Conservation (phyloP, 768 basidiomycete species). For the Leccinum pellstonianum region DNA sequence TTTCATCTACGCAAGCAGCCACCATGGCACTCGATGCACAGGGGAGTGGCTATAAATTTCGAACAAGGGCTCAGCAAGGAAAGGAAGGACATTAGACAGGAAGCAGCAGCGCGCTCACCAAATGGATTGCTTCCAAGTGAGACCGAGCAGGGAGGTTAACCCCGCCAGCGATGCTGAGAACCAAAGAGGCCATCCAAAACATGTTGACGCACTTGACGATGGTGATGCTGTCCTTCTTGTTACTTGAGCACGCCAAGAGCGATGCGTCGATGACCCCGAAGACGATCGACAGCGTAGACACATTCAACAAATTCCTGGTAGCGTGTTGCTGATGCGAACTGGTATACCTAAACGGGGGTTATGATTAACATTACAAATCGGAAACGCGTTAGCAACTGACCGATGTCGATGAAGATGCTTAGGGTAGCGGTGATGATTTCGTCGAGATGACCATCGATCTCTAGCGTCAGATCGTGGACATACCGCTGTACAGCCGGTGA, state of each 20-base stretch:
- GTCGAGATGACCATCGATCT: slow-evolving; percentile 52
- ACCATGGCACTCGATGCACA: slow-evolving; percentile 52
- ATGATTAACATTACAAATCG: neutral
- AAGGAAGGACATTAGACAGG: neutral
- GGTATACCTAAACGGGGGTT: slow-evolving; percentile 43
- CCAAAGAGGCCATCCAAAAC: slow-evolving; percentile 53
- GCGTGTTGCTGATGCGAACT: slow-evolving; percentile 51
- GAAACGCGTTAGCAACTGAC: slow-evolving; percentile 27
- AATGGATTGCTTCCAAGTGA: slow-evolving; percentile 56
- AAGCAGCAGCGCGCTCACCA: slow-evolving; percentile 36
- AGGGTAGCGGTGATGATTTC: slow-evolving; percentile 43
- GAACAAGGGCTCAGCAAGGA: neutral
- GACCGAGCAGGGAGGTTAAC: slow-evolving; percentile 40
- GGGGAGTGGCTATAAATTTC: slow-evolving; percentile 41
- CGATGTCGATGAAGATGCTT: slow-evolving; percentile 50
- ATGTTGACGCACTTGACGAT: slow-evolving; percentile 43
- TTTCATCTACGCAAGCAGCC: slow-evolving; percentile 76
- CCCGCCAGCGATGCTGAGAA: slow-evolving; percentile 52
- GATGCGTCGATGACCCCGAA: slow-evolving; percentile 52
- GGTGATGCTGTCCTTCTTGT: slow-evolving; percentile 24
- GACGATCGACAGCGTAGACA: slow-evolving; percentile 55
- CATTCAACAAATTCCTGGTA: slow-evolving; percentile 44
- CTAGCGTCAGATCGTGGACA: slow-evolving; percentile 45
- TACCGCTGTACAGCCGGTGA: slow-evolving; percentile 52
- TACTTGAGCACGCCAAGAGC: slow-evolving; percentile 44